Percentiles rank a stretch among this genome's conserved stretches.
Conservation (phyloP, 352 stramenopile genomes). For the Phytophthora sojae region DNA sequence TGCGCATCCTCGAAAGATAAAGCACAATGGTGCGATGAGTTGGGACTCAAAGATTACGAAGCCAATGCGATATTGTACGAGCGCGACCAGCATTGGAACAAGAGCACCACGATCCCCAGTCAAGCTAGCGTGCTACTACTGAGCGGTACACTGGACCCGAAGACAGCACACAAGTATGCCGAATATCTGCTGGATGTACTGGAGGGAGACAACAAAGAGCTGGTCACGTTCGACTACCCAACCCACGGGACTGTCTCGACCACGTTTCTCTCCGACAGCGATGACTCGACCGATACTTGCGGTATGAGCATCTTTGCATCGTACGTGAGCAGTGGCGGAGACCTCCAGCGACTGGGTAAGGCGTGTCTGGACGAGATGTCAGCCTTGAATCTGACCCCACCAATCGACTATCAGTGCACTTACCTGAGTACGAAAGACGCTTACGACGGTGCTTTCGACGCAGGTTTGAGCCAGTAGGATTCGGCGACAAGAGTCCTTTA, state of each 20-base stretch:
- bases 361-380: neutral
- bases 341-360: slow-evolving; percentile 39
- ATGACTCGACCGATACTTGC: slow-evolving; percentile 32
- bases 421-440: slow-evolving; percentile 42
- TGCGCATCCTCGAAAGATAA: slow-evolving; percentile 57
- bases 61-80: slow-evolving; percentile 40
- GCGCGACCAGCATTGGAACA: slow-evolving; percentile 57
- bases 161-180: slow-evolving; percentile 57
- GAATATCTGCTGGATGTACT: slow-evolving; percentile 35
- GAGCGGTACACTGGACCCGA: slow-evolving; percentile 47
- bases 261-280: slow-evolving; percentile 24
- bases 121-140: slow-evolving; percentile 48
- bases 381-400: slow-evolving; percentile 28
- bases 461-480: neutral
- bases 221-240: slow-evolving; percentile 40
- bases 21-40: slow-evolving; percentile 25
- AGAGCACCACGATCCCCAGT: slow-evolving; percentile 38
- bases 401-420: neutral
- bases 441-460: slow-evolving; percentile 42
- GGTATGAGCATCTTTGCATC: slow-evolving; percentile 43
- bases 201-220: slow-evolving; percentile 37
- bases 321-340: slow-evolving; percentile 38
- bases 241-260: slow-evolving; percentile 37
- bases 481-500: no score
- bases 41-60: slow-evolving; percentile 16